Base-by-base conservation (phyloP, 106 monocot genomes). In the Phalaenopsis aphrodite region DNA sequence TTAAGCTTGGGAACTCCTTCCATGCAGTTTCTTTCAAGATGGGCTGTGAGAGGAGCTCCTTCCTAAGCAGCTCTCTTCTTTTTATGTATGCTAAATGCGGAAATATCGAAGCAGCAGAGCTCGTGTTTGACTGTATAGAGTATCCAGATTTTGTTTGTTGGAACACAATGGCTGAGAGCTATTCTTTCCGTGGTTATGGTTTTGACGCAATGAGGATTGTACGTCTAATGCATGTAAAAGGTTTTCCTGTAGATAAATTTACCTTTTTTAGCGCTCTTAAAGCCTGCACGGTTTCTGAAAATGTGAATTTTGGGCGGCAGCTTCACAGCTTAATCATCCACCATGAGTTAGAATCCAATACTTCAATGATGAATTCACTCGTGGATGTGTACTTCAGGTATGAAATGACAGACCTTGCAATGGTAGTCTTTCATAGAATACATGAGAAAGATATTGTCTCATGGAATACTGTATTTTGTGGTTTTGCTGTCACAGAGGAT, bases 101-200 rank as follows among this genome's bases (percentile, higher is more conserved):
- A 21, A 18, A 76, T 16, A 58, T 84, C 46, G 57, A 69, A 47
- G 75, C 75, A 24, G 84, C 84, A 3, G 84, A 87, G 78, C 0
- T 14, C 1, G 87, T 48, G 0, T 87, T 87, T 56, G 78, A 42
- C 56, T 38, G 47, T 46, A 38, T 84, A 78, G 6, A 18, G 5
- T 5, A 57, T 55, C 74, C 11, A 69, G 87, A 87, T 47, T 57
- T 84, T 75, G 81, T 84, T 75, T 87, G 79, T 49, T 87, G 87
- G 81, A 87, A 87, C 76, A 72, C 87, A 0, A 84, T 87, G 81
- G 78, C 81, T 4, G 87, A 87, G 76, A 76, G 81, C 36, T 87
- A 84, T 77, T 75, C 75, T 0, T 10, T 52, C 7, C 82, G 58
- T 79, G 87, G 81, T 3, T 79, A 69, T 48, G 78, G 75, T n/a